phyloP scores from a whole-genome alignment of 1,284 basidiomycete species.

The Ceraceosorus guamensis region DNA sequence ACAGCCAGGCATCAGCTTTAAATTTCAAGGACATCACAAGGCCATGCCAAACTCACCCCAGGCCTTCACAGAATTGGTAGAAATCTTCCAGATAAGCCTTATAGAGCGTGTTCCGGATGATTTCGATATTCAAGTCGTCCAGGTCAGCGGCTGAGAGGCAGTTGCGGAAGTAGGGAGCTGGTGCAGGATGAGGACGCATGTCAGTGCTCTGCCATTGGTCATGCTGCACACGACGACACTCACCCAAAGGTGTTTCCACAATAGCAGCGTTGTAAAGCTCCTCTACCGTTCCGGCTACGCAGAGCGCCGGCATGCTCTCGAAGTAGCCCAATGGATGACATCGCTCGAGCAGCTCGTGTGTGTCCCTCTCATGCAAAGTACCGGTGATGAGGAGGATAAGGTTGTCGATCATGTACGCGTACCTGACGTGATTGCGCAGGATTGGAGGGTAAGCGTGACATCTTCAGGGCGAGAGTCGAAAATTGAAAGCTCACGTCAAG shows the following conservation, averaged over 20 bases:
- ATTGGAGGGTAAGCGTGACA: constrained; percentile 12
- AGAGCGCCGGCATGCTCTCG: constrained; percentile 98
- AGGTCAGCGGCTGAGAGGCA: constrained; percentile 91
- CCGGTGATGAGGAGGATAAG: constrained; percentile 95
- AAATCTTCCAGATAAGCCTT: constrained; percentile 99
- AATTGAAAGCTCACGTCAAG: constrained; percentile 63
- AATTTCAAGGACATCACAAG: no score
- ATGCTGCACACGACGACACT: background rate
- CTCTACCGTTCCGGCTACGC: constrained; percentile 97
- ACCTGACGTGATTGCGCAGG: constrained; percentile 54
- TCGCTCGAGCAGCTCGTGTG: constrained; percentile 87
- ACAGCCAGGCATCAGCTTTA: no score
- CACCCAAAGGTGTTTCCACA: constrained; percentile 92
- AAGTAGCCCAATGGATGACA: constrained; percentile 97
- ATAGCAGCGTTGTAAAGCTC: constrained; percentile 94
- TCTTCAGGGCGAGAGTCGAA: constrained; percentile 4
- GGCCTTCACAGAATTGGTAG: constrained; percentile 68
- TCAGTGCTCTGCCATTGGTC: no score
- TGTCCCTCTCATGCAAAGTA: constrained; percentile 92
- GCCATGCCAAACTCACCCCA: constrained; percentile 53
- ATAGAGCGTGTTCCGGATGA: constrained; percentile 99
- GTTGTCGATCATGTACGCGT: constrained; percentile 99
- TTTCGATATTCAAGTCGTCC: constrained; percentile 98
- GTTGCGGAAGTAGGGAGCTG: constrained; percentile 93
- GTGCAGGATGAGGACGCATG: background rate